phyloP scores from a whole-genome alignment of 192 early-diverging fungal species.

The Coemansia sp. region DNA sequence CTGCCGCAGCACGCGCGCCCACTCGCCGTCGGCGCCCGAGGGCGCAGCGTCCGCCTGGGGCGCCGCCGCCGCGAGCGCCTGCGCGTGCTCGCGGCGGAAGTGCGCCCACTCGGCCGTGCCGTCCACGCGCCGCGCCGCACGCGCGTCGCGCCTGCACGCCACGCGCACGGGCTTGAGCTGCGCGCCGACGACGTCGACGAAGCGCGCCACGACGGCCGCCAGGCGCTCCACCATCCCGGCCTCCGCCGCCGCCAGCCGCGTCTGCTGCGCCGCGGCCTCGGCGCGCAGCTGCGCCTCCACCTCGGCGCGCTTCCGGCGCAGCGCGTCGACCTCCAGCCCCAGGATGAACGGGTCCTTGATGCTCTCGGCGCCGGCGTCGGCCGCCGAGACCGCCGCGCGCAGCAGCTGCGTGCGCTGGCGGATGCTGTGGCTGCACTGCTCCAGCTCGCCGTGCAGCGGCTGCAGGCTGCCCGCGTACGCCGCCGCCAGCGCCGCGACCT shows the following conservation, averaged over 20 bases:
- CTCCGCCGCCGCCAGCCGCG: conserved; percentile 23
- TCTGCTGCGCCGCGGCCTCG: conserved; percentile 13
- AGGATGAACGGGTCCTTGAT: conserved; percentile 47
- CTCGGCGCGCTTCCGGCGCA: conserved; percentile 38
- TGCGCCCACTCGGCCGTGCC: conserved; percentile 25
- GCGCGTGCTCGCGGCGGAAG: conserved; percentile 6
- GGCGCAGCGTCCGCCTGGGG: conserved; percentile 12
- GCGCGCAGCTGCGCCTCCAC: conserved; percentile 10
- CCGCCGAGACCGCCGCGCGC: conserved; percentile 12
- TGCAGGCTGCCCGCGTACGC: conserved; percentile 17
- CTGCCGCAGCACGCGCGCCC: conserved; percentile 40
- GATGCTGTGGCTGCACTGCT: conserved; percentile 12
- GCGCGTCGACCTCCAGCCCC: conserved; percentile 41
- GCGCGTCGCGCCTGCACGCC: conserved; percentile 15
- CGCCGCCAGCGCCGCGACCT: conserved; percentile 2
- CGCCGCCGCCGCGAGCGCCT: conserved; percentile 2
- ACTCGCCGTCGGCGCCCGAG: conserved; percentile 13
- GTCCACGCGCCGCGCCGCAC: conserved; percentile 15
- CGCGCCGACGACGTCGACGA: conserved; percentile 14
- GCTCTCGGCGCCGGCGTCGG: conserved; percentile 1
- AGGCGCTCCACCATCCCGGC: conserved; percentile 22
- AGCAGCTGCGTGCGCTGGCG: conserved; percentile 15
- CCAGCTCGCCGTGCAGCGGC: conserved; percentile 15
- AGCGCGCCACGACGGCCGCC: neutral
- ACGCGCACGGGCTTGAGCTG: conserved; percentile 26